Conservation (phyloP, 768 basidiomycete species). For the Trichaptum fuscoviolaceum region DNA sequence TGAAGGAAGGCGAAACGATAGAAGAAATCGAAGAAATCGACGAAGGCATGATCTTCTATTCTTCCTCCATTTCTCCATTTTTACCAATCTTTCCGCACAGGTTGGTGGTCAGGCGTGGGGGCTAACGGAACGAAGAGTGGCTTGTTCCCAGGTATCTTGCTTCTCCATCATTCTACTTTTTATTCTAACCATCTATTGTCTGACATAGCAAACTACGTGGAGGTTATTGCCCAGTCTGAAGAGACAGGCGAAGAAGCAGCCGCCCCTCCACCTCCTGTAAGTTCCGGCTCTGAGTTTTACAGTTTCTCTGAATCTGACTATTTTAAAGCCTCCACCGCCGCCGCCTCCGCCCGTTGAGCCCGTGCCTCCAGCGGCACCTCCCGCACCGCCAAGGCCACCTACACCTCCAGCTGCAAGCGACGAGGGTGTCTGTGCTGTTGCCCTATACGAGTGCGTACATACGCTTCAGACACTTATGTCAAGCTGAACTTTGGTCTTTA, state of each 20-base stretch:
- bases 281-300: constrained; percentile 17
- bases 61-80: neutral
- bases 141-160: constrained; percentile 70
- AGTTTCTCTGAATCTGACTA: constrained; percentile 2
- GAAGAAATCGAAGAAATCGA: constrained; percentile 80
- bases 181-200: neutral
- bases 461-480: constrained; percentile 1
- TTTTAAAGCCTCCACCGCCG: constrained; percentile 27
- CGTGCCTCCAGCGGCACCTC: constrained; percentile 36
- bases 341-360: constrained; percentile 38
- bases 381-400: constrained; percentile 19
- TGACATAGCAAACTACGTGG: constrained; percentile 76
- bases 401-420: constrained; percentile 38
- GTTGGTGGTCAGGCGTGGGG: constrained; percentile 88
- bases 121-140: constrained; percentile 62
- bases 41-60: constrained; percentile 38
- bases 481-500: constrained; percentile 6
- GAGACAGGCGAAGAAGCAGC: constrained; percentile 30
- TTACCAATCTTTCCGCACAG: constrained; percentile 14
- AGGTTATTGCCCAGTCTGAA: constrained; percentile 52
- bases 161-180: neutral
- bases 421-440: constrained; percentile 57
- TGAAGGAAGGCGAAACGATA: constrained; percentile 77
- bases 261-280: constrained; percentile 48
- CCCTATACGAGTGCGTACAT: constrained; percentile 61